These are phyloP conservation scores for Ceratocystis harringtonii DNA, from an alignment of 2,329 filamentous ascomycete genomes.

Conservation along the genomic window DNA sequence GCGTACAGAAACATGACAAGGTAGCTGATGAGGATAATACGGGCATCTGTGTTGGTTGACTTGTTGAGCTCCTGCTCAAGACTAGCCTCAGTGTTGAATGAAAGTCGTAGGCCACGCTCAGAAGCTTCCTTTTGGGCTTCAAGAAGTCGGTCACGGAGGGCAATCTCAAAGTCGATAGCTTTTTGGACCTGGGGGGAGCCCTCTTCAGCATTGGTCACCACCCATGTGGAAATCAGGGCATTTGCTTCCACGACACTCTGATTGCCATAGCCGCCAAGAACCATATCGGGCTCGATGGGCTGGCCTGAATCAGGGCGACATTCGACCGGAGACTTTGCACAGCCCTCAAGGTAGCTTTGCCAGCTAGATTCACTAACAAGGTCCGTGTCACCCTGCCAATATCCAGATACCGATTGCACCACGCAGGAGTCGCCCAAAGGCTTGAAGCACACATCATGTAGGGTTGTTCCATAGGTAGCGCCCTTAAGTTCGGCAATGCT, in stretches of 20 bases:
- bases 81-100: slow-evolving; percentile 90
- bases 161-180: slow-evolving; percentile 81
- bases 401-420: slow-evolving; percentile 80
- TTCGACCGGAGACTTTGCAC: slow-evolving; percentile 62
- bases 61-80: slow-evolving; percentile 94
- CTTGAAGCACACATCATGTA: slow-evolving; percentile 87
- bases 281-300: slow-evolving; percentile 69
- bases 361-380: slow-evolving; percentile 52
- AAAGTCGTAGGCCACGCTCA: slow-evolving; percentile 66
- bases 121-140: slow-evolving; percentile 67
- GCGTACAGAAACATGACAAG: slow-evolving; percentile 98
- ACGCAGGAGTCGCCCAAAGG: slow-evolving; percentile 81
- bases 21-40: slow-evolving; percentile 92
- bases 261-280: slow-evolving; percentile 65
- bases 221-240: slow-evolving; percentile 85
- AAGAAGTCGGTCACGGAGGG: slow-evolving; percentile 57
- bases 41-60: slow-evolving; percentile 94
- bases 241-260: slow-evolving; percentile 52
- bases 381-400: slow-evolving; percentile 56
- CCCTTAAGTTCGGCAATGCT: slow-evolving; percentile 61
- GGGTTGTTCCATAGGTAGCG: slow-evolving; percentile 46
- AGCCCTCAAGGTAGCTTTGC: slow-evolving; percentile 56
- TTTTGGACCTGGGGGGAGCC: slow-evolving; percentile 52
- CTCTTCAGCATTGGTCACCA: slow-evolving; percentile 73
- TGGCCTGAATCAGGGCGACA: slow-evolving; percentile 84